A percentile compares a stretch with the other conserved stretches of the same genome.
Evolutionary conservation across 2,329 filamentous ascomycete species (phyloP).

Genomic region (Cryphonectria radicalis): DNA sequence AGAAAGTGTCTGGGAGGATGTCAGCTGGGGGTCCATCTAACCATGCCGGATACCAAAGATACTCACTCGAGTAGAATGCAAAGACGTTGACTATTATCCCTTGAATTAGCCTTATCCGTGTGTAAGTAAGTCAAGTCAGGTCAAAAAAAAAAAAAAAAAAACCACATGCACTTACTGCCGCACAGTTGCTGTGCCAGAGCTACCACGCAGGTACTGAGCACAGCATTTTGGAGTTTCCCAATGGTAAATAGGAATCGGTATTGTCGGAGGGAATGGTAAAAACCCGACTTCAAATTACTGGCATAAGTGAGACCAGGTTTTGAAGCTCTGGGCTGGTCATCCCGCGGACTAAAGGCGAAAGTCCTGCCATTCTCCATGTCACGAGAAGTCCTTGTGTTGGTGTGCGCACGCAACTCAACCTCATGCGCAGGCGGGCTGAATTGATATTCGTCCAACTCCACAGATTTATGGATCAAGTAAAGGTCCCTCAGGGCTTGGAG

Average conservation of each 20-base stretch:
- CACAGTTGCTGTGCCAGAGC: slow-evolving; percentile 40
- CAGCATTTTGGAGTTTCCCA: slow-evolving; percentile 37
- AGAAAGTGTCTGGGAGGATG: slow-evolving; percentile 33
- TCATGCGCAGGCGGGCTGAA: neutral
- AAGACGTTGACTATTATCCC: slow-evolving; percentile 43
- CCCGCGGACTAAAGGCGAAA: neutral
- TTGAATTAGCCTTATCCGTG: neutral
- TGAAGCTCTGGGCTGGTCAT: neutral
- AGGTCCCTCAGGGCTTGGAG: slow-evolving; percentile 48
- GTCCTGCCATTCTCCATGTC: neutral
- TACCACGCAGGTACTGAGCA: slow-evolving; percentile 40
- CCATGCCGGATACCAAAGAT: neutral
- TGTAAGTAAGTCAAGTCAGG: neutral
- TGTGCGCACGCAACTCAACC: neutral
- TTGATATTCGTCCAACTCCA: slow-evolving; percentile 33
- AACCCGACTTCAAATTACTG: slow-evolving; percentile 5
- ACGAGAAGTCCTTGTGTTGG: neutral
- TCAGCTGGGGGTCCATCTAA: neutral
- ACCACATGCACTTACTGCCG: slow-evolving; percentile 37
- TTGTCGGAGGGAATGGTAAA: slow-evolving; percentile 24
- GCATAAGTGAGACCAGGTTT: slow-evolving; percentile 28
- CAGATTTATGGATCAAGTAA: slow-evolving; percentile 44
- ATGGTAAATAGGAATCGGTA: slow-evolving; percentile 35
- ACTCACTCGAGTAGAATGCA: slow-evolving; percentile 49
- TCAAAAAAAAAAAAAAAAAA: too few relatives aligned